Evolutionary conservation across 176 grass and related monocot species (phyloP).

Genomic region (Puya raimondii): DNA sequence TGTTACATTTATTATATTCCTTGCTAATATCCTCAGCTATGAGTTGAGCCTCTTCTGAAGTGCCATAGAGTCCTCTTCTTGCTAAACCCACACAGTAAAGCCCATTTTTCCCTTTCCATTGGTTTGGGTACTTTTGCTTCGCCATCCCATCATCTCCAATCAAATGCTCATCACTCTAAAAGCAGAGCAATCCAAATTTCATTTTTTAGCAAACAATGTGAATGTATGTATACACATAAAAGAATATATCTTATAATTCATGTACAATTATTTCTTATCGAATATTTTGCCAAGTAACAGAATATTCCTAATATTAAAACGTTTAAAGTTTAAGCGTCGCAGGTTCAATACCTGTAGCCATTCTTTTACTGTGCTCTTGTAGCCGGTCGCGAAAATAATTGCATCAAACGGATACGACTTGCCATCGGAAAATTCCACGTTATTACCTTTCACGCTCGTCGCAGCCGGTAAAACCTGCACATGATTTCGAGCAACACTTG

Average conservation of each 20-base stretch:
- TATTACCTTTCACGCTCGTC: background rate
- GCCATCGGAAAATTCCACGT: constrained; percentile 1
- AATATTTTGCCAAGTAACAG: too few relatives aligned
- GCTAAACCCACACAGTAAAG: constrained; percentile 42
- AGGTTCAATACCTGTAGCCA: constrained; percentile 18
- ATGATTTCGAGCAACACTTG: background rate
- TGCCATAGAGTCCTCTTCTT: constrained; percentile 46
- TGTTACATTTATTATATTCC: background rate
- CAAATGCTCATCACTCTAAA: constrained; percentile 29
- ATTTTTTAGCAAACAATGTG: background rate
- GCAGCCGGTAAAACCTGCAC: constrained; percentile 9
- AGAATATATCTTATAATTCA: too few relatives aligned
- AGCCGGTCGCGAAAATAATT: constrained; percentile 16
- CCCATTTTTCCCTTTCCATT: constrained; percentile 50
- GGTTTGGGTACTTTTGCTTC: constrained; percentile 18
- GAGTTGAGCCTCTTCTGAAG: constrained; percentile 31
- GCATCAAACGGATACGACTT: background rate
- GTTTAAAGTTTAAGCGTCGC: background rate
- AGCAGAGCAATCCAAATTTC: background rate
- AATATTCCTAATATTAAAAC: too few relatives aligned
- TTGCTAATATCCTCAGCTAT: constrained; percentile 42
- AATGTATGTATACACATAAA: too few relatives aligned
- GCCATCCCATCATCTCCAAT: constrained; percentile 49
- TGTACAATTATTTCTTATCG: too few relatives aligned
- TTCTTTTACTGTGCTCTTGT: constrained; percentile 9